A percentile compares a stretch with the other conserved stretches of the same genome.
These are phyloP conservation scores for Lentinus brumalis DNA, from an alignment of 768 basidiomycete genomes.

Conservation along the genomic window DNA sequence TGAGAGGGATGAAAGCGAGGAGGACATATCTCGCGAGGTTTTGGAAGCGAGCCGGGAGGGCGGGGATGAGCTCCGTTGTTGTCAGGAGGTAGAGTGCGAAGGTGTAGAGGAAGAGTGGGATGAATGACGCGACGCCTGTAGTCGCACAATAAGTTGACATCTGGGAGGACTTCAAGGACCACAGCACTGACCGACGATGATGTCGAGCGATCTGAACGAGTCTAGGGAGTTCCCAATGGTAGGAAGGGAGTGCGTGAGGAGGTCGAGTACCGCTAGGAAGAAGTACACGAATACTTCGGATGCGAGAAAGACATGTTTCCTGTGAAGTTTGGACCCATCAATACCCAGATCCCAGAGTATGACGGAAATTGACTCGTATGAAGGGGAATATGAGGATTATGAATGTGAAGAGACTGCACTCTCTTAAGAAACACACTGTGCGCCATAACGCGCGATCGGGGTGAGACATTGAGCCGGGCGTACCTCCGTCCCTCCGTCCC, in stretches of 20 bases:
- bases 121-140: conserved; percentile 56
- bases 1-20: conserved; percentile 55
- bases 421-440: too few species aligned
- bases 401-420: too few species aligned
- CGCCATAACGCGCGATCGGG: too few species aligned
- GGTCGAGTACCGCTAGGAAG: conserved; percentile 57
- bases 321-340: conserved; percentile 22
- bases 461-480: too few species aligned
- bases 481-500: too few species aligned
- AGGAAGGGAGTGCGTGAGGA: conserved; percentile 58
- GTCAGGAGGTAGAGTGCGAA: conserved; percentile 64
- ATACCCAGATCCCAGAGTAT: background rate
- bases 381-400: too few species aligned
- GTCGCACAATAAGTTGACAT: background rate
- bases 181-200: conserved; percentile 54
- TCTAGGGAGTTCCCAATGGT: conserved; percentile 46
- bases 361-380: too few species aligned
- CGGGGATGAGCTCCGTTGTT: conserved; percentile 49
- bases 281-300: conserved; percentile 67
- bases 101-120: conserved; percentile 66
- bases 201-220: conserved; percentile 57
- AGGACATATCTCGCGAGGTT: conserved; percentile 47
- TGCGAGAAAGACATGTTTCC: conserved; percentile 59
- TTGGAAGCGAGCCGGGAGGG: conserved; percentile 53
- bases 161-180: too few species aligned